Percentiles rank a stretch among this genome's conserved stretches.
phyloP scores from a whole-genome alignment of 768 basidiomycete genomes.

The Leccinum incarnatum region DNA sequence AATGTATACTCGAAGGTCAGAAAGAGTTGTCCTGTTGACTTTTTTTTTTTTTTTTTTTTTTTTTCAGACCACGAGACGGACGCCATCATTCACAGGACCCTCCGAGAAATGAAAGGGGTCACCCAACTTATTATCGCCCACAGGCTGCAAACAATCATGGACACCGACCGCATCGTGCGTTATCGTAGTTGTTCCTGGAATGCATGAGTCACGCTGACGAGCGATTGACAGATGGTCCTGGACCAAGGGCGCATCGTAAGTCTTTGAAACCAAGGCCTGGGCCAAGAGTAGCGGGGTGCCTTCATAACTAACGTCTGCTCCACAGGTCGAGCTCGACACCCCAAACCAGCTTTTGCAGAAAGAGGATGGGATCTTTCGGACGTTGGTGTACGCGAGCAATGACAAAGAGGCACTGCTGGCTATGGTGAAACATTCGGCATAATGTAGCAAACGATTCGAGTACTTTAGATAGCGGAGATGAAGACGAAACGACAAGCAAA shows the following conservation, averaged over 20 bases:
- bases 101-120: constrained; percentile 5
- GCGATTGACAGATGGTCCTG: constrained; percentile 4
- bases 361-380: not conserved
- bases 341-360: constrained; percentile 6
- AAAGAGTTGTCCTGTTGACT: not conserved
- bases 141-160: constrained; percentile 10
- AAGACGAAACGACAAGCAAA: constrained; percentile 1
- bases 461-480: constrained; percentile 7
- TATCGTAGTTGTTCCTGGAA: not conserved
- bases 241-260: constrained; percentile 10
- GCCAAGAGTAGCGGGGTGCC: not conserved
- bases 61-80: constrained; percentile 9
- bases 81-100: constrained; percentile 4
- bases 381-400: constrained; percentile 6
- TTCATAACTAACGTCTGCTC: not conserved
- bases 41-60: too few species aligned
- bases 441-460: constrained; percentile 5
- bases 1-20: too few species aligned
- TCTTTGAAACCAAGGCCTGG: not conserved
- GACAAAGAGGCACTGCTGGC: constrained; percentile 3
- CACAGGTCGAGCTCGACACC: constrained; percentile 5
- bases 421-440: constrained; percentile 4
- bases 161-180: constrained; percentile 6
- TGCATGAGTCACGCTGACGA: not conserved
- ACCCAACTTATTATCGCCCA: constrained; percentile 13